A percentile compares a stretch with the other conserved stretches of the same genome.
Conservation (phyloP, 108 stramenopile genomes). For the Nitzschia putrida region DNA sequence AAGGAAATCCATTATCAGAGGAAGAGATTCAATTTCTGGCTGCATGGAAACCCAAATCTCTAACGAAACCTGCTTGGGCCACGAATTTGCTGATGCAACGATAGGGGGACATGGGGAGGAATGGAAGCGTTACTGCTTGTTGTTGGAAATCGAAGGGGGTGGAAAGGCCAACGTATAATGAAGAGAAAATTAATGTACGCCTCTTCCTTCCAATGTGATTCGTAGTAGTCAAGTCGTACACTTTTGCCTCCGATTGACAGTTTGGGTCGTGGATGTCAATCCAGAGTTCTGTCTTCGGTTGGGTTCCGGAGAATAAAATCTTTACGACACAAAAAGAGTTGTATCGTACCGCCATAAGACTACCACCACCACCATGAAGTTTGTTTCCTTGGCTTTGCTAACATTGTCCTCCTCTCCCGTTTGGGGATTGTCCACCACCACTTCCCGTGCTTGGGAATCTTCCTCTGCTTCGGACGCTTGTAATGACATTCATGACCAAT, state of each 20-base stretch:
- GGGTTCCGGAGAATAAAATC: background rate
- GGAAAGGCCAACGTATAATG: too few species aligned
- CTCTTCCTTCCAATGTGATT: too few species aligned
- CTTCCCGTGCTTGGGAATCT: background rate
- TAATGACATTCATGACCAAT: slow-evolving; percentile 18
- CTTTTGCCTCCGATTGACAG: background rate
- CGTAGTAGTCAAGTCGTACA: background rate
- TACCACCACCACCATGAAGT: slow-evolving; percentile 20
- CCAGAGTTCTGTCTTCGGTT: too few species aligned
- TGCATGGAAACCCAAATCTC: slow-evolving; percentile 15
- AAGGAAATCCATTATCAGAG: background rate
- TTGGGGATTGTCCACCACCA: background rate
- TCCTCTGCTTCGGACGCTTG: slow-evolving; percentile 5
- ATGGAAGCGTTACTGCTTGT: too few species aligned
- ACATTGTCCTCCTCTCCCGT: background rate
- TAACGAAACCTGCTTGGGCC: slow-evolving; percentile 9
- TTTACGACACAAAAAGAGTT: background rate
- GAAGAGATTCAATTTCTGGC: slow-evolving; percentile 8
- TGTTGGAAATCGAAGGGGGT: background rate
- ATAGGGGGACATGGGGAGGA: too few species aligned
- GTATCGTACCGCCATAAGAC: background rate
- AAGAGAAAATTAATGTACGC: too few species aligned
- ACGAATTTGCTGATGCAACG: background rate
- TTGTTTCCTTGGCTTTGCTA: slow-evolving; percentile 10
- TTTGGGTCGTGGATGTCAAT: background rate